A percentile compares a stretch with the other conserved stretches of the same genome.
Conservation (phyloP, 2,329 filamentous ascomycete species). For the Alternaria sp. region DNA sequence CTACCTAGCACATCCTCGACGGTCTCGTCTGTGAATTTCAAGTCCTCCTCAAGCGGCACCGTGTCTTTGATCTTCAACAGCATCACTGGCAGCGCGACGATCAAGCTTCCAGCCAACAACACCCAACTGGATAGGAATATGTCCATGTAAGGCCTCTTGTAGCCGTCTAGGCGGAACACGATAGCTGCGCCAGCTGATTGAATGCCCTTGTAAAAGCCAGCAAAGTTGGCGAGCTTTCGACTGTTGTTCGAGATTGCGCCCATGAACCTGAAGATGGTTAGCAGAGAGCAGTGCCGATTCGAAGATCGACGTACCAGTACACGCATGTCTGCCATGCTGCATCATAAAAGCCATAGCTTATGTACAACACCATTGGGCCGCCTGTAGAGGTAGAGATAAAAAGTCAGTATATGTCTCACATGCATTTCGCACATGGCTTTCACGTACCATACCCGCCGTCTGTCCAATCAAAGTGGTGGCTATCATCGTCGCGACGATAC, state of each 20-base stretch:
- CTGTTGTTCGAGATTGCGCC: slow-evolving; percentile 88
- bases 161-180: slow-evolving; percentile 70
- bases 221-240: slow-evolving; percentile 86
- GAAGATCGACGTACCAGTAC: slow-evolving; percentile 69
- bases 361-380: slow-evolving; percentile 83
- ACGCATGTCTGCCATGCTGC: slow-evolving; percentile 85
- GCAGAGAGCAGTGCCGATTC: background rate
- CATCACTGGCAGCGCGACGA: slow-evolving; percentile 79
- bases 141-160: slow-evolving; percentile 64
- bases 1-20: slow-evolving; percentile 16
- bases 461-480: slow-evolving; percentile 64
- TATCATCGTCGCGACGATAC: slow-evolving; percentile 52
- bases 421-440: no score
- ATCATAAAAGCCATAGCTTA: slow-evolving; percentile 87
- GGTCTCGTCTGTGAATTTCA: slow-evolving; percentile 83
- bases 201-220: slow-evolving; percentile 85
- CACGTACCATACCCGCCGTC: slow-evolving; percentile 61
- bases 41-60: slow-evolving; percentile 68
- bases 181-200: slow-evolving; percentile 82
- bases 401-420: background rate
- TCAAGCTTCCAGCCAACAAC: slow-evolving; percentile 70
- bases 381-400: background rate
- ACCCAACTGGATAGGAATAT: slow-evolving; percentile 79
- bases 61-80: slow-evolving; percentile 77
- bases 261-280: slow-evolving; percentile 70